Percentiles rank a stretch among this genome's conserved stretches.
Evolutionary conservation across 2,329 filamentous ascomycete species (phyloP).

Genomic region (Pseudomassariella vexata): DNA sequence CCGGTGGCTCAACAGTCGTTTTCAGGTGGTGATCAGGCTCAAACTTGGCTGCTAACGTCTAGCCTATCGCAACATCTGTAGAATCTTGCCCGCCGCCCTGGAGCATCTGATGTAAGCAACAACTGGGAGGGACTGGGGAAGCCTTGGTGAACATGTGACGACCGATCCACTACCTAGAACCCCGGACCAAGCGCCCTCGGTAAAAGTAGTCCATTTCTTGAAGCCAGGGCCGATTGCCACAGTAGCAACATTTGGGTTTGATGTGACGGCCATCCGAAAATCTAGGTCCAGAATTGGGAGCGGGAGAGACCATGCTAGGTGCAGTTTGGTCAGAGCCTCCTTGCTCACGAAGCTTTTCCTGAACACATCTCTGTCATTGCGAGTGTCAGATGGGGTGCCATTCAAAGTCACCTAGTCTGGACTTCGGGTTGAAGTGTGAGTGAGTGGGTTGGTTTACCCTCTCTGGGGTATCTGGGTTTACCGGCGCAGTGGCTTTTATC

Average conservation of each 20-base stretch:
- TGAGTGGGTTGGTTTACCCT: too few species aligned
- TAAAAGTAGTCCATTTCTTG: constrained; percentile 21
- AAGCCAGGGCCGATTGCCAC: constrained; percentile 16
- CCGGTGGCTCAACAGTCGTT: constrained; percentile 19
- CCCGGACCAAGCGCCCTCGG: constrained; percentile 21
- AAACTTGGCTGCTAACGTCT: constrained; percentile 16
- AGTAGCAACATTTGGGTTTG: constrained; percentile 19
- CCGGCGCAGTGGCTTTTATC: too few species aligned
- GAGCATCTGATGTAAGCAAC: constrained; percentile 2
- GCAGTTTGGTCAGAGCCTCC: constrained; percentile 11
- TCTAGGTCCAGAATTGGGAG: constrained; percentile 17
- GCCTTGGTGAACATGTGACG: constrained; percentile 12
- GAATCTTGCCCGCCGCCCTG: constrained; percentile 22
- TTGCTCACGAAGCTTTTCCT: too few species aligned
- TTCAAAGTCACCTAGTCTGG: too few species aligned
- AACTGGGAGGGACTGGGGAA: not conserved
- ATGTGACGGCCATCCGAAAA: constrained; percentile 21
- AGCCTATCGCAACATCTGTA: constrained; percentile 15
- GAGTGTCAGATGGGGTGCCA: too few species aligned
- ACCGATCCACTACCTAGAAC: constrained; percentile 19
- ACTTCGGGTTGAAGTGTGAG: too few species aligned
- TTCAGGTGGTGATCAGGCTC: constrained; percentile 19
- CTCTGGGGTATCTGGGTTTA: too few species aligned
- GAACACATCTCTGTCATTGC: too few species aligned
- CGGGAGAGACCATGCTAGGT: constrained; percentile 18